Evolutionary conservation across 805 yeast genomes (phyloP).

Genomic region (Candida hungchunana): DNA sequence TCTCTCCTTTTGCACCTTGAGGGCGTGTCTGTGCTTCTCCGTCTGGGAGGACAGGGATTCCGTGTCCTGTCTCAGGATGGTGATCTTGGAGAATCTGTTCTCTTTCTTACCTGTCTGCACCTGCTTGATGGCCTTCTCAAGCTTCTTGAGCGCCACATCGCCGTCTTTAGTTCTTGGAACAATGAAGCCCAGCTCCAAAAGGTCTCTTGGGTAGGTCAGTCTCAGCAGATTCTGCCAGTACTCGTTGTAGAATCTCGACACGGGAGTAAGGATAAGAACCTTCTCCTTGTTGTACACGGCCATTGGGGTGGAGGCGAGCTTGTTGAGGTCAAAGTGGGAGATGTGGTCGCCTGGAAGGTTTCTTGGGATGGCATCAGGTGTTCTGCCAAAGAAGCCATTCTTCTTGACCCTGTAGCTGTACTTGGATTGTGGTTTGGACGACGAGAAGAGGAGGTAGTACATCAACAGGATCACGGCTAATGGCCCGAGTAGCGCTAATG

Average conservation of each 20-base stretch:
- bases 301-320: slow-evolving; percentile 63
- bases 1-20: slow-evolving; percentile 81
- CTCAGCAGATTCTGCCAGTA: slow-evolving; percentile 84
- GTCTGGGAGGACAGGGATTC: slow-evolving; percentile 67
- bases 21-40: slow-evolving; percentile 90
- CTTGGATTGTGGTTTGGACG: slow-evolving; percentile 25
- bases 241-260: slow-evolving; percentile 77
- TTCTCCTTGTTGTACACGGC: slow-evolving; percentile 76
- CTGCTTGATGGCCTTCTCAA: slow-evolving; percentile 72
- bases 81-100: slow-evolving; percentile 73
- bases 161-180: slow-evolving; percentile 83
- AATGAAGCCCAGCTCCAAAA: slow-evolving; percentile 86
- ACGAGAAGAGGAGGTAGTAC: slow-evolving; percentile 39
- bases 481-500: slow-evolving; percentile 44
- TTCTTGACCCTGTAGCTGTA: slow-evolving; percentile 26
- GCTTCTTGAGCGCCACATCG: slow-evolving; percentile 63
- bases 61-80: slow-evolving; percentile 87
- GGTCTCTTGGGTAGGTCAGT: slow-evolving; percentile 77
- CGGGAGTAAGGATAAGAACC: slow-evolving; percentile 83
- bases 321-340: slow-evolving; percentile 80
- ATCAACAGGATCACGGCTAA: slow-evolving; percentile 37
- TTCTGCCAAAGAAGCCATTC: slow-evolving; percentile 33
- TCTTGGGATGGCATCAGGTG: slow-evolving; percentile 54
- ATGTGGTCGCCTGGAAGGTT: slow-evolving; percentile 69
- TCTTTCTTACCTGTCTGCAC: slow-evolving; percentile 62